A percentile compares a stretch with the other conserved stretches of the same genome.
phyloP scores from a whole-genome alignment of 1,284 basidiomycete species.

The Schizophyllum commune region DNA sequence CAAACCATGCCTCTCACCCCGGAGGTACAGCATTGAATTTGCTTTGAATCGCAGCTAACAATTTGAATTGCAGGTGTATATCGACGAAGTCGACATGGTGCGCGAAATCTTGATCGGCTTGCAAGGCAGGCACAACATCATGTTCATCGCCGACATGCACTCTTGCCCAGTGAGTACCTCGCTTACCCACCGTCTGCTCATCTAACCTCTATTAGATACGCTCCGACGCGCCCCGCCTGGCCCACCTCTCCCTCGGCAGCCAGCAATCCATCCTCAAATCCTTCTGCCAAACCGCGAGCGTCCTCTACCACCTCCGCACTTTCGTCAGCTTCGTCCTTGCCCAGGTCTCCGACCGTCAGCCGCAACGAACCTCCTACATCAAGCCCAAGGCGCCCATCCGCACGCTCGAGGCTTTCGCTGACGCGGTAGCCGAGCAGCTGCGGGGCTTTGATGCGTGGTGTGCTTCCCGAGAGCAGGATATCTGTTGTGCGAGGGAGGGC shows the following conservation, averaged over 20 bases:
- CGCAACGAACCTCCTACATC: constrained; percentile 6
- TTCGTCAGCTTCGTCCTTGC: constrained; percentile 43
- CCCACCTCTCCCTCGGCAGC: constrained; percentile 56
- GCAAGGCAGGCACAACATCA: constrained; percentile 58
- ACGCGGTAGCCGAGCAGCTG: constrained; percentile 59
- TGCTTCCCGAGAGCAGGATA: constrained; percentile 55
- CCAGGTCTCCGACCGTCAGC: neutral
- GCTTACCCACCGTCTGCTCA: neutral
- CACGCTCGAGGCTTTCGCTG: constrained; percentile 76
- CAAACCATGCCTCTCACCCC: constrained; percentile 17
- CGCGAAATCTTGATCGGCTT: constrained; percentile 67
- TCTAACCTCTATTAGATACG: constrained; percentile 29
- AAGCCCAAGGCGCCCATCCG: constrained; percentile 21
- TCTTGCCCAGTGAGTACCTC: constrained; percentile 7
- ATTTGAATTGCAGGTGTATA: constrained; percentile 40
- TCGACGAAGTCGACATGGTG: constrained; percentile 65
- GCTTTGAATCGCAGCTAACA: neutral
- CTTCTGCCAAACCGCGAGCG: constrained; percentile 50
- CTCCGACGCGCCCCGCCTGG: constrained; percentile 45
- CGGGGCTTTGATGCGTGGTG: constrained; percentile 62
- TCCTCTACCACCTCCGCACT: constrained; percentile 49
- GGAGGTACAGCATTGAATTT: constrained; percentile 9
- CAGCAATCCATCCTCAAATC: constrained; percentile 55
- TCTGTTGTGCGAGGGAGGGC: constrained; percentile 48
- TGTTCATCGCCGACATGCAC: constrained; percentile 37